These are phyloP conservation scores for Pythium sp. DNA, from an alignment of 352 stramenopile species.

Conservation along the genomic window DNA sequence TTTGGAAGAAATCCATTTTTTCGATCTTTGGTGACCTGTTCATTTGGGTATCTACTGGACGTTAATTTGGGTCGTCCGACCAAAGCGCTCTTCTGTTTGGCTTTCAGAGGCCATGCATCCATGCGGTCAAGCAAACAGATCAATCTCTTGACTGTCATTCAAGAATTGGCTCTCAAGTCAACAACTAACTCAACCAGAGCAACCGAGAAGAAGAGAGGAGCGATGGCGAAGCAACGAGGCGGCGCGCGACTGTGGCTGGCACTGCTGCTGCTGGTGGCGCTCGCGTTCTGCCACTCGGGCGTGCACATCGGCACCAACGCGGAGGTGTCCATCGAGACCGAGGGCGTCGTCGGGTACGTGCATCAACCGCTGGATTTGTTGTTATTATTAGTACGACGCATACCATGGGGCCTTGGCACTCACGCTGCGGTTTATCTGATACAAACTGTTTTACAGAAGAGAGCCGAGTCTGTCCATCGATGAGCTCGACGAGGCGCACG, in stretches of 20 bases:
- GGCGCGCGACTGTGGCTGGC: conserved; percentile 21
- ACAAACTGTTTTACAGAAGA: conserved; percentile 23
- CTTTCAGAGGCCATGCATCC: neutral
- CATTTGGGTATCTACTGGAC: neutral
- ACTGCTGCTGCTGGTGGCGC: conserved; percentile 36
- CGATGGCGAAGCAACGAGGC: conserved; percentile 14
- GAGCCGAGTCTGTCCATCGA: conserved; percentile 38
- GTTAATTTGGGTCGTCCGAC: neutral
- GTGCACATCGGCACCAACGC: conserved; percentile 24
- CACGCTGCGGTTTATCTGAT: conserved; percentile 19
- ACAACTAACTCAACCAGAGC: neutral
- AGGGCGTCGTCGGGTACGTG: conserved; percentile 41
- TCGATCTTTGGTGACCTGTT: neutral
- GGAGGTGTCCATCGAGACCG: conserved; percentile 35
- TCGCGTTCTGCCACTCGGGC: conserved; percentile 30
- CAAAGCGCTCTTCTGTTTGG: neutral
- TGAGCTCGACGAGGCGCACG: conserved; percentile 37
- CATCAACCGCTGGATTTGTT: neutral
- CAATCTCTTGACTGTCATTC: conserved; percentile 13
- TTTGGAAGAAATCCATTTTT: neutral
- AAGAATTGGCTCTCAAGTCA: conserved; percentile 5
- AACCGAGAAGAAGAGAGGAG: neutral
- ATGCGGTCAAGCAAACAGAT: neutral
- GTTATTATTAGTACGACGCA: neutral
- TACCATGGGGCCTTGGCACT: conserved; percentile 14